Conservation (phyloP, 2,329 filamentous ascomycete genomes). For the Monosporascus sp. region DNA sequence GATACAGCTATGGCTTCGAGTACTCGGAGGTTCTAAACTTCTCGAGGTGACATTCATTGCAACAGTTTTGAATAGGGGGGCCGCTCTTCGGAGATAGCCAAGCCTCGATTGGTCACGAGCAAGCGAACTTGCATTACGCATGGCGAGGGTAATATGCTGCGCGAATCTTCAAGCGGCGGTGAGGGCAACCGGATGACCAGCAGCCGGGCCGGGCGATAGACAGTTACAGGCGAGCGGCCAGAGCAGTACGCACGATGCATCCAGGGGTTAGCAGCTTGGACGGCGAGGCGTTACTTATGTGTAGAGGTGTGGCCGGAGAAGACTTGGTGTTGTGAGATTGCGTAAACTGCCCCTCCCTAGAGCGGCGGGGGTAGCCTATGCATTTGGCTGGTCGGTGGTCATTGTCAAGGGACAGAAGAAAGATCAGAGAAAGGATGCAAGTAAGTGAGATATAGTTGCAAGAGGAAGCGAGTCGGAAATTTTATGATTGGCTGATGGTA, state of each 20-base stretch:
- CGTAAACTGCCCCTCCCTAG: neutral
- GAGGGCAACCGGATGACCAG: neutral
- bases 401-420: neutral
- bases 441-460: constrained; percentile 4
- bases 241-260: neutral
- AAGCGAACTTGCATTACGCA: neutral
- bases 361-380: too few species aligned
- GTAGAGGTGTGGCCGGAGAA: neutral
- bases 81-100: neutral
- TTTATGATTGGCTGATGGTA: constrained; percentile 5
- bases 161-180: neutral
- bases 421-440: neutral
- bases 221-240: neutral
- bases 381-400: too few species aligned
- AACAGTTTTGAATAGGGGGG: neutral
- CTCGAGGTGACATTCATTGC: neutral
- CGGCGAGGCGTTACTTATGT: neutral
- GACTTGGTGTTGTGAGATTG: neutral
- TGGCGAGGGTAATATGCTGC: neutral
- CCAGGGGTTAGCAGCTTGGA: neutral
- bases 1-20: neutral
- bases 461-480: constrained; percentile 6
- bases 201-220: neutral
- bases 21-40: neutral
- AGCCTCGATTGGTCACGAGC: neutral